A percentile compares a stretch with the other conserved stretches of the same genome.
These are phyloP conservation scores for Ottelia alismoides DNA, from an alignment of 106 monocot genomes.

Conservation along the genomic window DNA sequence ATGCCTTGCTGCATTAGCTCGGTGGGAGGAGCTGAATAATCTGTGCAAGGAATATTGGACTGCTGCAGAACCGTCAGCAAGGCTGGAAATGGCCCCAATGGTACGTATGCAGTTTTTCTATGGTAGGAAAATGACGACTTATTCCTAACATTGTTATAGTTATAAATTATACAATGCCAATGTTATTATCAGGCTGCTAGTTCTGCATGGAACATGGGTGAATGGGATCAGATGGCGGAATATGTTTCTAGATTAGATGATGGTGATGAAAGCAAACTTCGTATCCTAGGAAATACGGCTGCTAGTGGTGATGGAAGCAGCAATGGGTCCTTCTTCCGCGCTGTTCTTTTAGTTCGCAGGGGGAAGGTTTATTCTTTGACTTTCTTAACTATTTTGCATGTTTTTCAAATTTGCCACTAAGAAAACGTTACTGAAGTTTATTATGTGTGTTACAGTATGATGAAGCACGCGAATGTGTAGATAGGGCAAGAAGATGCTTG, in stretches of 20 bases:
- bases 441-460: conserved; percentile 51
- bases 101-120: conserved; percentile 17
- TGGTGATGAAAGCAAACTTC: conserved; percentile 83
- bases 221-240: conserved; percentile 99
- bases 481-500: conserved; percentile 90
- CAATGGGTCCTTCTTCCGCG: conserved; percentile 96
- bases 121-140: neutral
- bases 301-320: conserved; percentile 92
- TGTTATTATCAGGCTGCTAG: conserved; percentile 65
- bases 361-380: conserved; percentile 49
- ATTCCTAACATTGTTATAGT: neutral
- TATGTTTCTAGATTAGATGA: conserved; percentile 93
- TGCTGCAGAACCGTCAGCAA: conserved; percentile 71
- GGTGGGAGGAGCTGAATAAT: conserved; percentile 88
- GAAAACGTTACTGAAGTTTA: neutral
- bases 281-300: conserved; percentile 55
- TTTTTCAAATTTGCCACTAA: neutral
- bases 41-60: conserved; percentile 96
- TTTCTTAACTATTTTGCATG: conserved; percentile 1
- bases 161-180: neutral
- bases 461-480: conserved; percentile 83
- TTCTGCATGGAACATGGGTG: conserved; percentile 99
- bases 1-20: conserved; percentile 95
- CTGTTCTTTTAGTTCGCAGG: conserved; percentile 81
- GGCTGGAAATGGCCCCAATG: conserved; percentile 97